These are phyloP conservation scores for Cornus kousa DNA, from an alignment of 148 eudicot genomes.

Conservation along the genomic window DNA sequence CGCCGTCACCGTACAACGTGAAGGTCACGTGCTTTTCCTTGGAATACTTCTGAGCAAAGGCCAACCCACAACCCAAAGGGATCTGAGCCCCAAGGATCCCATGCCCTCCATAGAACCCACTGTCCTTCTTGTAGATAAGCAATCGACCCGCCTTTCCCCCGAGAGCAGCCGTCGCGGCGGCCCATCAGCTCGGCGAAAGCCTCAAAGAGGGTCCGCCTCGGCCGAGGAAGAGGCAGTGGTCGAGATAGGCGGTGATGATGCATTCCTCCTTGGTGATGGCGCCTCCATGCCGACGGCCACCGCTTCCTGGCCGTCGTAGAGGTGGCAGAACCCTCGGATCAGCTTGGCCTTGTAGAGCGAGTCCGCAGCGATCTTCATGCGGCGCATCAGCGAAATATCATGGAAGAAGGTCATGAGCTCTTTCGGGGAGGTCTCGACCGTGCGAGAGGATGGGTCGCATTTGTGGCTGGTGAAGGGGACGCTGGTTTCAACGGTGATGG, in stretches of 20 bases:
- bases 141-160: slow-evolving; percentile 96
- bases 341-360: slow-evolving; percentile 87
- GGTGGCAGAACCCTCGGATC: slow-evolving; percentile 90
- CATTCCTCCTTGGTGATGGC: slow-evolving; percentile 71
- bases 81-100: slow-evolving; percentile 97
- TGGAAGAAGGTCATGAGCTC: slow-evolving; percentile 78
- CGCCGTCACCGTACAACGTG: slow-evolving; percentile 90
- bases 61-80: slow-evolving; percentile 80
- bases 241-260: slow-evolving; percentile 81
- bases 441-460: slow-evolving; percentile 65
- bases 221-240: slow-evolving; percentile 72
- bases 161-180: slow-evolving; percentile 72
- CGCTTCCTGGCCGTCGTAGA: slow-evolving; percentile 96
- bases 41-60: slow-evolving; percentile 89
- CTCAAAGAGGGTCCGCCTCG: slow-evolving; percentile 62
- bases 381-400: slow-evolving; percentile 72
- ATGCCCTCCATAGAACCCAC: slow-evolving; percentile 88
- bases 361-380: slow-evolving; percentile 96
- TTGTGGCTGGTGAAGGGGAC: slow-evolving; percentile 77
- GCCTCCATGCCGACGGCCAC: slow-evolving; percentile 93
- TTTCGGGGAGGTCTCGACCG: slow-evolving; percentile 49
- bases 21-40: slow-evolving; percentile 78
- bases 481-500: slow-evolving; percentile 72
- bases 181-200: slow-evolving; percentile 86
- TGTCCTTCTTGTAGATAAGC: slow-evolving; percentile 83